Conservation (phyloP, 306 rosid genomes). For the Cucurbita pepo region DNA sequence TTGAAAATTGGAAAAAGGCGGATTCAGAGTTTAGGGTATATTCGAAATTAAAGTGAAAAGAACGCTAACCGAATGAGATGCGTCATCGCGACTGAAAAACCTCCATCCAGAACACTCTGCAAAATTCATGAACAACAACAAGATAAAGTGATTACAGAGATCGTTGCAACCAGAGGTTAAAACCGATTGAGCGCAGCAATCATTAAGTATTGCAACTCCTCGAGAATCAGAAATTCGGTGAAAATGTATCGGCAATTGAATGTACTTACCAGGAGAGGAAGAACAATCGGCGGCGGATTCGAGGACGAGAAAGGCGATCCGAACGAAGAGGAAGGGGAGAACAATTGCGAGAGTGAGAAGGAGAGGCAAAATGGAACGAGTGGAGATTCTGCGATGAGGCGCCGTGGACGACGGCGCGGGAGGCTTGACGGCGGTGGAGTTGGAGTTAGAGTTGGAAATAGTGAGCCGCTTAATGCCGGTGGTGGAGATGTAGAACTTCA, state of each 20-base stretch:
- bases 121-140: neutral
- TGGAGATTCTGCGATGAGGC: slow-evolving; percentile 34
- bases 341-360: slow-evolving; percentile 36
- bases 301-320: slow-evolving; percentile 56
- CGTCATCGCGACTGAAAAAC: slow-evolving; percentile 42
- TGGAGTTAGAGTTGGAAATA: slow-evolving; percentile 26
- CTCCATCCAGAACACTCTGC: slow-evolving; percentile 75
- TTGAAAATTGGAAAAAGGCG: neutral
- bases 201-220: neutral
- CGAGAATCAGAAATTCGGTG: neutral
- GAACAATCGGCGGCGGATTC: slow-evolving; percentile 68
- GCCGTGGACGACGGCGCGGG: slow-evolving; percentile 18
- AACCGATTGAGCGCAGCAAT: neutral
- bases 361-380: slow-evolving; percentile 36
- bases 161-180: neutral
- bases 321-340: slow-evolving; percentile 53
- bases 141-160: neutral
- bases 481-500: slow-evolving; percentile 78
- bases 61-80: slow-evolving; percentile 41
- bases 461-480: slow-evolving; percentile 57
- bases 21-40: slow-evolving; percentile 2
- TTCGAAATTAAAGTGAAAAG: slow-evolving; percentile 2
- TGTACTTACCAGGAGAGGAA: slow-evolving; percentile 30
- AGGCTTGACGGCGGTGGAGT: slow-evolving; percentile 23
- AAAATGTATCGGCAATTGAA: neutral